Conservation (phyloP, 345 rosid genomes). For the Clausena lansium region DNA sequence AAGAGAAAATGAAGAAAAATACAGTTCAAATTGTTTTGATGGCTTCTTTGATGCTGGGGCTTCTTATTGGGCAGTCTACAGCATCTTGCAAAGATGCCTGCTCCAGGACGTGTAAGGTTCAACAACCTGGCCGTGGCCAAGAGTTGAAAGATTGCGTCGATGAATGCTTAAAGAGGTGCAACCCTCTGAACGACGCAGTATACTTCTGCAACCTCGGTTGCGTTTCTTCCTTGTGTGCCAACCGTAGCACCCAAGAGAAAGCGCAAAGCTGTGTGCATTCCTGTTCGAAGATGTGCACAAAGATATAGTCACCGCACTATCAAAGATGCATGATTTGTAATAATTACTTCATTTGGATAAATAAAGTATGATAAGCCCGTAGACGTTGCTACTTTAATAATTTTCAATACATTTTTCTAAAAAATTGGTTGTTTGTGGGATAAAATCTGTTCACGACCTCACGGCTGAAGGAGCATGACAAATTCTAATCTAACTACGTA, state of each 20-base stretch:
- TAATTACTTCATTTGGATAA: no score
- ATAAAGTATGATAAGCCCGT: no score
- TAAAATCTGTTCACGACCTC: no score
- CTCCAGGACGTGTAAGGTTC: constrained; percentile 12
- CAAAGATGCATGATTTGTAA: no score
- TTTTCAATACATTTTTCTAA: no score
- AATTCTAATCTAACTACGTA: no score
- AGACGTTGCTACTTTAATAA: no score
- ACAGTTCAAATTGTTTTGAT: background rate
- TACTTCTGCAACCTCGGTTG: constrained; percentile 34
- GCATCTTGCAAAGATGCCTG: background rate
- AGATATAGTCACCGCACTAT: background rate
- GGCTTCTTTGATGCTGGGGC: constrained; percentile 22
- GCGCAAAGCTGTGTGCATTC: constrained; percentile 37
- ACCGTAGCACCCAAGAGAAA: constrained; percentile 28
- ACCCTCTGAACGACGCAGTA: constrained; percentile 7
- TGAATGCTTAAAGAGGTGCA: constrained; percentile 20
- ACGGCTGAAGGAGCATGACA: no score
- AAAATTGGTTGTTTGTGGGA: no score
- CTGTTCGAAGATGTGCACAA: constrained; percentile 20
- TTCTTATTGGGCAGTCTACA: background rate
- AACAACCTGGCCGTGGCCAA: no score
- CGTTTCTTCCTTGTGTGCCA: constrained; percentile 29
- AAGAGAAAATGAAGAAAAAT: background rate
- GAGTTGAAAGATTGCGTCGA: no score